phyloP scores from a whole-genome alignment of 164 flowering plant genomes.

The Pachysandra terminalis region DNA sequence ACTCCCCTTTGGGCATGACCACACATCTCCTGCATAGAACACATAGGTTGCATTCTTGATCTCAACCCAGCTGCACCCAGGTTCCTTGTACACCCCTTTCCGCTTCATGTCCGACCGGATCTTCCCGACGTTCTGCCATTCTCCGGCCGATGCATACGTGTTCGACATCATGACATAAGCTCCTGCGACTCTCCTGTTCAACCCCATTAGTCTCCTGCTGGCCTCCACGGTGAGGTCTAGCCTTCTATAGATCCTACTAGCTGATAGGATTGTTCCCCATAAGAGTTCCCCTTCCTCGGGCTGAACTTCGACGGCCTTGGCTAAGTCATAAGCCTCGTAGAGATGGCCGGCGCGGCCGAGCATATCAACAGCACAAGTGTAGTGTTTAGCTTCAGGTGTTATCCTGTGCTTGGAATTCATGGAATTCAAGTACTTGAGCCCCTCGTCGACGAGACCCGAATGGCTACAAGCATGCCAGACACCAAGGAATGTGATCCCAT shows the following conservation, averaged over 20 bases:
- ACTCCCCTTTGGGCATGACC: slow-evolving; percentile 24
- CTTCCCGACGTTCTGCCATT: slow-evolving; percentile 43
- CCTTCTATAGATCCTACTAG: slow-evolving; percentile 57
- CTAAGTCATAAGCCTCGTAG: slow-evolving; percentile 54
- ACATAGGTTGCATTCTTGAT: slow-evolving; percentile 31
- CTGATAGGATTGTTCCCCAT: slow-evolving; percentile 59
- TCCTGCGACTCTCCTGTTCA: slow-evolving; percentile 41
- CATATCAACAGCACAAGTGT: slow-evolving; percentile 65
- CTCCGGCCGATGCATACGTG: slow-evolving; percentile 46
- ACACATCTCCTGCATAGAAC: slow-evolving; percentile 48
- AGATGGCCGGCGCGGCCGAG: slow-evolving; percentile 59
- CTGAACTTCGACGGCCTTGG: slow-evolving; percentile 28
- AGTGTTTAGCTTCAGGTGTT: slow-evolving; percentile 45
- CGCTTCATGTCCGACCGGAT: slow-evolving; percentile 47
- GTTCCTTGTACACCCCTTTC: slow-evolving; percentile 48
- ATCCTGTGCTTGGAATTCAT: slow-evolving; percentile 45
- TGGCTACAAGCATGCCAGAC: slow-evolving; percentile 76
- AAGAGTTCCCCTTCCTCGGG: slow-evolving; percentile 39
- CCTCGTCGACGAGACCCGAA: slow-evolving; percentile 58
- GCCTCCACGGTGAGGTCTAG: slow-evolving; percentile 54
- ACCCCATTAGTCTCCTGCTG: slow-evolving; percentile 36
- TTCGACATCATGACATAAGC: slow-evolving; percentile 62
- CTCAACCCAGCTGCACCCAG: slow-evolving; percentile 82
- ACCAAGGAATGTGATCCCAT: slow-evolving; percentile 60
- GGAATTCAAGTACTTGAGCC: slow-evolving; percentile 41